phyloP scores from a whole-genome alignment of 257 asterid genomes.

The Solanum dulcamara region DNA sequence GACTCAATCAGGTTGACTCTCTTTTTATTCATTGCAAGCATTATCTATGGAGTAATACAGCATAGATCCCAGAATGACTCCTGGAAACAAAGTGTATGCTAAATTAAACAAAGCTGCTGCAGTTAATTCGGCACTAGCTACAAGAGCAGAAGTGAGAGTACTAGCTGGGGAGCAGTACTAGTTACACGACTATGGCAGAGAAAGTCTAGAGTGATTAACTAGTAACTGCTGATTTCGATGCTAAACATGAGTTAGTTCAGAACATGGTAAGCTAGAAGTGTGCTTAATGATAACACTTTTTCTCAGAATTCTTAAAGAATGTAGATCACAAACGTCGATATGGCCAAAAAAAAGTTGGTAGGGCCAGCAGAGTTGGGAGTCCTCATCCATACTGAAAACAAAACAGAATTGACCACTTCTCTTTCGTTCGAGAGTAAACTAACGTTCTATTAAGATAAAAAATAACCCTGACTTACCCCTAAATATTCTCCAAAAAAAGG shows the following conservation, averaged over 20 bases:
- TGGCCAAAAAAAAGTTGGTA: neutral
- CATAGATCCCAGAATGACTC: neutral
- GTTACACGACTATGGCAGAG: neutral
- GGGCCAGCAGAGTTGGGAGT: neutral
- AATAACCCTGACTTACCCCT: neutral
- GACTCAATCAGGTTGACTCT: neutral
- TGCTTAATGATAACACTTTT: neutral
- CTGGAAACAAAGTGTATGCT: neutral
- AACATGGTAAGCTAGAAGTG: neutral
- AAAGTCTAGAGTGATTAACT: neutral
- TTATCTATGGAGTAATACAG: neutral
- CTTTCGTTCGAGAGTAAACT: neutral
- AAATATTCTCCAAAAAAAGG: neutral
- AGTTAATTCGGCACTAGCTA: neutral
- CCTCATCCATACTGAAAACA: neutral
- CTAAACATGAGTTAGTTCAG: neutral
- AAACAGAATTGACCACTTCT: neutral
- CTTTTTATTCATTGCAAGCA: neutral
- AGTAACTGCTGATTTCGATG: neutral
- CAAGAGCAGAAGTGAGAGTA: neutral
- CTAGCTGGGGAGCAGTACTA: neutral
- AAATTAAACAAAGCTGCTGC: neutral
- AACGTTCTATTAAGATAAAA: neutral
- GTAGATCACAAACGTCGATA: neutral
- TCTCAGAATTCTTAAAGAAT: neutral